Percentiles rank a stretch among this genome's conserved stretches.
phyloP scores from a whole-genome alignment of 441 rosid genomes.

The Croton setiger region DNA sequence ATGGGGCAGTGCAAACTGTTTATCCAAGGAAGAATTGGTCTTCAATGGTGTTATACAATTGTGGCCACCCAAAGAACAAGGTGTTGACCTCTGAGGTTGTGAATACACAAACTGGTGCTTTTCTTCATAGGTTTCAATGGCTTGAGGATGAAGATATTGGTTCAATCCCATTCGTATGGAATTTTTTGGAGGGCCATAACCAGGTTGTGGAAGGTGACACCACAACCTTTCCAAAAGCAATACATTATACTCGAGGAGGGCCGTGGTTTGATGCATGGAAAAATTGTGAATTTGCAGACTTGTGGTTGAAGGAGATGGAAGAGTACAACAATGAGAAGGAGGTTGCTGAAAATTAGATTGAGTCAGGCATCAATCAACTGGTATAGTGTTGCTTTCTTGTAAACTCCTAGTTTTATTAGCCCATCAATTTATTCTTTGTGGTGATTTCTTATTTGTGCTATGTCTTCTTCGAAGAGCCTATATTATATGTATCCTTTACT shows the following conservation, averaged over 20 bases:
- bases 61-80: constrained; percentile 91
- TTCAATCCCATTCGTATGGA: constrained; percentile 81
- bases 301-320: constrained; percentile 80
- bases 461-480: no score
- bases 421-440: constrained; percentile 17
- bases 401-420: neutral
- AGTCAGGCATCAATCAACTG: neutral
- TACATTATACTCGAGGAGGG: constrained; percentile 94
- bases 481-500: neutral
- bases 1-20: constrained; percentile 89
- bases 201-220: constrained; percentile 59
- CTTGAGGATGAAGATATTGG: constrained; percentile 87
- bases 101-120: constrained; percentile 63
- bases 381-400: constrained; percentile 6
- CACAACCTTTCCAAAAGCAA: constrained; percentile 62
- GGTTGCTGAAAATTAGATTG: constrained; percentile 21
- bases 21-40: constrained; percentile 99
- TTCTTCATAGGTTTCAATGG: constrained; percentile 91
- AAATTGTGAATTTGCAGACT: constrained; percentile 85
- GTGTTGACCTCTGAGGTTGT: constrained; percentile 56
- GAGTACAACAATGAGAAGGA: constrained; percentile 44
- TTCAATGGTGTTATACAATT: constrained; percentile 93
- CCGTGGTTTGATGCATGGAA: constrained; percentile 99
- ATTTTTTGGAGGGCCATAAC: constrained; percentile 94
- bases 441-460: constrained; percentile 8